Evolutionary conservation across 257 asterid genomes (phyloP).

Genomic region (Solanum phureja): DNA sequence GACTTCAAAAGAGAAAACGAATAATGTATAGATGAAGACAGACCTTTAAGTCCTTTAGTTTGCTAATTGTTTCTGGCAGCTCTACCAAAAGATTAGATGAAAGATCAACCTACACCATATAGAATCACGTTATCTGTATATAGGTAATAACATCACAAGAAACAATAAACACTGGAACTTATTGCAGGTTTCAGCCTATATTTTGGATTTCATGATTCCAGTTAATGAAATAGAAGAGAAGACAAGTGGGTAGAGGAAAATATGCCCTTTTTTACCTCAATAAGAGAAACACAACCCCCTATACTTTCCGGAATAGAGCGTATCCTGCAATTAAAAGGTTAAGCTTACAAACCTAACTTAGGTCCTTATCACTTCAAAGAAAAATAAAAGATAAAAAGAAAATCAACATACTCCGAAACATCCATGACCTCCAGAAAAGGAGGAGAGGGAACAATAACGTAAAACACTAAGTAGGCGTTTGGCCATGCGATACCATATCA

Average conservation of each 20-base stretch:
- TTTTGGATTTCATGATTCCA: neutral
- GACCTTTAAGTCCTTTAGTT: conserved; percentile 59
- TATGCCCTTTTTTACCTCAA: conserved; percentile 40
- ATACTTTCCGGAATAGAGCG: conserved; percentile 48
- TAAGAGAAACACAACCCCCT: conserved; percentile 61
- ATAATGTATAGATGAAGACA: neutral
- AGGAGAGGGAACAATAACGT: neutral
- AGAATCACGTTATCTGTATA: conserved; percentile 4
- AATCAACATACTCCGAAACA: neutral
- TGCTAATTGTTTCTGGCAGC: conserved; percentile 62
- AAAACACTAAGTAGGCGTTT: neutral
- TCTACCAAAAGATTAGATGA: conserved; percentile 68
- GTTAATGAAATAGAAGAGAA: neutral
- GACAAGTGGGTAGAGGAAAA: neutral
- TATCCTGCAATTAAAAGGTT: conserved; percentile 42
- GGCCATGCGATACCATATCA: no score
- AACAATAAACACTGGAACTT: neutral
- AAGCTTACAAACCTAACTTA: neutral
- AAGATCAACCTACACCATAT: conserved; percentile 64
- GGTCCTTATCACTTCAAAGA: neutral
- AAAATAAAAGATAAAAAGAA: neutral
- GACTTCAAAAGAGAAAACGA: neutral
- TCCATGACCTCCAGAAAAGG: neutral
- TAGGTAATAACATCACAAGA: conserved; percentile 1
- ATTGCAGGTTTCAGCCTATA: neutral